These are phyloP conservation scores for Canavalia gladiata DNA, from an alignment of 306 rosid genomes.

Conservation along the genomic window DNA sequence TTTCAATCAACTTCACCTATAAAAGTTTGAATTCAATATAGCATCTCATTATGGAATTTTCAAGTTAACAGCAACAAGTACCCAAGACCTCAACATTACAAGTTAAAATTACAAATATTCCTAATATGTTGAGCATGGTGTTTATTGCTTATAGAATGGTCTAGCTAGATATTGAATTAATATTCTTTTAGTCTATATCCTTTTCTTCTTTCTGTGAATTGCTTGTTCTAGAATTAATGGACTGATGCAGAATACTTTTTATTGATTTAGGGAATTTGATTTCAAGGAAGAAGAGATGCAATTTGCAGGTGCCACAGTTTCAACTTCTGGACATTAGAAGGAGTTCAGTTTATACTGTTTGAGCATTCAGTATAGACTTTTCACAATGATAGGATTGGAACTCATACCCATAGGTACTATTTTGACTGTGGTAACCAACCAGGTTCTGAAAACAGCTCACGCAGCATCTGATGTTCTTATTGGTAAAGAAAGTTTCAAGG, in stretches of 20 bases:
- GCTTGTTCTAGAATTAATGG: slow-evolving; percentile 19
- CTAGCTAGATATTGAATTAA: background rate
- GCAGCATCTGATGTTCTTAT: slow-evolving; percentile 77
- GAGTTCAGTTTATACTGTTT: slow-evolving; percentile 10
- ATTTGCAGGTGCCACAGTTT: slow-evolving; percentile 28
- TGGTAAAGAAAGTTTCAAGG: slow-evolving; percentile 77
- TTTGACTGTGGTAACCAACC: slow-evolving; percentile 73
- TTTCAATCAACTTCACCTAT: background rate
- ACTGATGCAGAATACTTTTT: background rate
- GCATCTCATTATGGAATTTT: background rate
- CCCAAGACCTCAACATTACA: background rate
- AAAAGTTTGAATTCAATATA: background rate
- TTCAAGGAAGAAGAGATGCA: slow-evolving; percentile 40
- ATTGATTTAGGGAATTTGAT: slow-evolving; percentile 33
- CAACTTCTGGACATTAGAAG: slow-evolving; percentile 38
- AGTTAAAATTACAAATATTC: background rate
- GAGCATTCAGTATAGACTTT: slow-evolving; percentile 23
- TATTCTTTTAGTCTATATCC: slow-evolving; percentile 3
- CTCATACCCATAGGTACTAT: slow-evolving; percentile 84
- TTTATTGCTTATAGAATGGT: background rate
- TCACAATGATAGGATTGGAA: slow-evolving; percentile 62
- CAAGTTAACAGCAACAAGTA: background rate
- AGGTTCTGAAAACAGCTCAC: slow-evolving; percentile 73
- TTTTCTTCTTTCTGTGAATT: background rate
- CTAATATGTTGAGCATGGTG: slow-evolving; percentile 13